Conservation (phyloP, 1,284 basidiomycete genomes). For the Apiotrichum veenhuisii region DNA sequence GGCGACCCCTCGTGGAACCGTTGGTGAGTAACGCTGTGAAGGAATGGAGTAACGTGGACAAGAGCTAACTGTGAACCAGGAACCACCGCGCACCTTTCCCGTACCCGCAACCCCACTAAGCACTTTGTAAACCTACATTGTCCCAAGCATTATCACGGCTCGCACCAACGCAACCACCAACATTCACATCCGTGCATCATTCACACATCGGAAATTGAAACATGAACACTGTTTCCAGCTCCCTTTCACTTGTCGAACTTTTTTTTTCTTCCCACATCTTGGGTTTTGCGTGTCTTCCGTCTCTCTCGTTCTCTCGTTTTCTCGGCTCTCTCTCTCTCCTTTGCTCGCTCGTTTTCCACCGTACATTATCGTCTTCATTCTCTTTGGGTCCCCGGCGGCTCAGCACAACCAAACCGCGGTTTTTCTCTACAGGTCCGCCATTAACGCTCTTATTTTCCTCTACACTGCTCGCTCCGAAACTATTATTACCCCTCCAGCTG, state of each 20-base stretch:
- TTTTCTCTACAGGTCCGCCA: slow-evolving; percentile 1
- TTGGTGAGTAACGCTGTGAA: not conserved
- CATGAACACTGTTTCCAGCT: not conserved
- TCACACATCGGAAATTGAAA: not conserved
- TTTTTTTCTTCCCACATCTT: not conserved
- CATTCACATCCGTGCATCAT: not conserved
- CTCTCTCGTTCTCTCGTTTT: not conserved
- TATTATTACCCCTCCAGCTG: slow-evolving; percentile 1
- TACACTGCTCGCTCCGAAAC: not conserved
- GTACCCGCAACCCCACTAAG: not conserved
- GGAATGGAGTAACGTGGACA: not conserved
- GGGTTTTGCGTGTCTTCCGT: not conserved
- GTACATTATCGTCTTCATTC: not conserved
- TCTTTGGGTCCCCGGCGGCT: not conserved
- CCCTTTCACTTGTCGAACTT: not conserved
- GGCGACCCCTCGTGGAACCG: slow-evolving; percentile 2
- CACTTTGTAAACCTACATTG: not conserved
- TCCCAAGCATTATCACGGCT: not conserved
- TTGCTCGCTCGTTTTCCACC: not conserved
- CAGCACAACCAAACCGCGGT: not conserved
- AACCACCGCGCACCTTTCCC: slow-evolving; percentile 6
- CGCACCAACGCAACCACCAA: not conserved
- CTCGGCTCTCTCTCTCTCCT: not conserved
- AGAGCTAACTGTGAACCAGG: not conserved
- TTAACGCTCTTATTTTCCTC: slow-evolving; percentile 4